A percentile compares a stretch with the other conserved stretches of the same genome.
phyloP scores from a whole-genome alignment of 148 eudicot genomes.

The Hydrangea macrophylla region DNA sequence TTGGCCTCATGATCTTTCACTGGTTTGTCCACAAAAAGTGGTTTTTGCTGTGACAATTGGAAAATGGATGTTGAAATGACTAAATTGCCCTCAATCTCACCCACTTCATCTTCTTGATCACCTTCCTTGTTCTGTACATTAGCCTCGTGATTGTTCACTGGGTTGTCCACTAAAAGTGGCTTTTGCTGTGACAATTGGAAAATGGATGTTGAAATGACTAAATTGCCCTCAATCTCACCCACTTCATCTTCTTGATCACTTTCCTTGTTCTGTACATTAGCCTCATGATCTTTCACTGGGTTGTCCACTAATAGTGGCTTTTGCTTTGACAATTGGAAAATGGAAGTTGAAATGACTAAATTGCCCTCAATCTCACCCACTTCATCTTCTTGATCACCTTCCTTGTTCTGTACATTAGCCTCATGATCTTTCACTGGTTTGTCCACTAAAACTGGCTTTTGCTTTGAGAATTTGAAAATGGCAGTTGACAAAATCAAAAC shows the following conservation, averaged over 20 bases:
- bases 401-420: not conserved
- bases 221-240: slow-evolving; percentile 23
- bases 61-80: no score
- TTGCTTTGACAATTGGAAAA: slow-evolving; percentile 2
- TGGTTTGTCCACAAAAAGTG: no score
- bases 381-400: not conserved
- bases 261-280: not conserved
- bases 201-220: slow-evolving; percentile 18
- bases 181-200: no score
- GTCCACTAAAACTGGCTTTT: slow-evolving; percentile 18
- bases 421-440: slow-evolving; percentile 7
- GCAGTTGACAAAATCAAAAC: slow-evolving; percentile 26
- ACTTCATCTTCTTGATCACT: not conserved
- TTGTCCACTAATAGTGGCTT: no score
- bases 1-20: not conserved
- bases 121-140: not conserved
- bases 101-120: not conserved
- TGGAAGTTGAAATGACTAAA: slow-evolving; percentile 15
- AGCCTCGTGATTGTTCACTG: not conserved
- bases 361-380: slow-evolving; percentile 22
- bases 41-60: no score
- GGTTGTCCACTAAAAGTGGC: no score
- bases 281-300: not conserved
- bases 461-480: slow-evolving; percentile 25
- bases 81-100: slow-evolving; percentile 23